Base-by-base conservation (phyloP, 2,329 filamentous ascomycete species). In the Mycosphaerella sp. region DNA sequence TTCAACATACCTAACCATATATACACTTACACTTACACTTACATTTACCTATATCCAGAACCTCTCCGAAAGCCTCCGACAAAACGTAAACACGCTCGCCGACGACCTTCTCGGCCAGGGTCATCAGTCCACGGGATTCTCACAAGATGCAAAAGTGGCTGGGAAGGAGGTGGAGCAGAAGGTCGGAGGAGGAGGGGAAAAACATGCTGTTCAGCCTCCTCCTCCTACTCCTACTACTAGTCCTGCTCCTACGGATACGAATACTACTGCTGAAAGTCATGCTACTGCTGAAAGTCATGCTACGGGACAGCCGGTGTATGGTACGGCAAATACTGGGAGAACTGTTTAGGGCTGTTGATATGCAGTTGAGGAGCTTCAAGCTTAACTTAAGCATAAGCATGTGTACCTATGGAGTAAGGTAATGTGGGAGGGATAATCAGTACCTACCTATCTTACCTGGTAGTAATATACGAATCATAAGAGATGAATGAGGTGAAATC, bases 71-170 rank as follows among this genome's bases (percentile, higher is more conserved):
- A 50, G 48, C 39, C 51, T 62, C 13, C 58, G 63, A 36, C 57
- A 62, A 35, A 64, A 65, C 53, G 53, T 63, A 52, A 65, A 65
- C 53, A 45, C 51, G 30, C 64, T 60, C 50, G 57, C 59, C 48
- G 63, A 65, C 52, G 57, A 60, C 27, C 45, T 65, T 4, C 30
- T 58, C 1, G 52, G 53, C 21, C 44, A 45, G 32, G 58, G 52
- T 6, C 50, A 55, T 41, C 46, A 54, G 4, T 54, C 54, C 34
- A 52, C 54, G 6, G 59, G 56, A 17, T 49, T 55, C 16, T 50
- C 54, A 28, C 42, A 44, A 2, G 54, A 59, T 34, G 58, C 58
- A 34, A 61, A 62, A 32, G 44, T 53, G 17, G 53, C 53, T 2
- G 61, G 58, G 32, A 54, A 51, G 9, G 55, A 59, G 41, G 52